These are phyloP conservation scores for Boletus bicolor DNA, from an alignment of 768 basidiomycete species.

Conservation along the genomic window DNA sequence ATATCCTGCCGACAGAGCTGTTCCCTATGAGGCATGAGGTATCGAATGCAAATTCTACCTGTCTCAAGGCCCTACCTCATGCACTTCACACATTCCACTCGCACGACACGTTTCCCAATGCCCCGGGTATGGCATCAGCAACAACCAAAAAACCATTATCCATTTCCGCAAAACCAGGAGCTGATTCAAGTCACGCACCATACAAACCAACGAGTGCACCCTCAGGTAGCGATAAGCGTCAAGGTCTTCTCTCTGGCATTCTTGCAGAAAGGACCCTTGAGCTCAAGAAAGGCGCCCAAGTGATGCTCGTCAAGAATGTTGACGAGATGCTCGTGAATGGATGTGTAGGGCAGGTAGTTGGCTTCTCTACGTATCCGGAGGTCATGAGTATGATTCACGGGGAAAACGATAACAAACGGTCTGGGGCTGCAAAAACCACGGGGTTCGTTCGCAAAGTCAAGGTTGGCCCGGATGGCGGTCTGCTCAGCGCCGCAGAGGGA, in stretches of 20 bases:
- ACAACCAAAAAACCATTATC: conserved; percentile 3
- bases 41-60: conserved; percentile 55
- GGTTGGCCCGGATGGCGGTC: conserved; percentile 29
- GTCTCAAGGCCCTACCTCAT: conserved; percentile 48
- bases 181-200: conserved; percentile 23
- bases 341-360: conserved; percentile 57
- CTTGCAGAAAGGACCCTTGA: conserved; percentile 54
- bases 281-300: conserved; percentile 61
- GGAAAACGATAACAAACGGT: conserved; percentile 27
- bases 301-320: conserved; percentile 71
- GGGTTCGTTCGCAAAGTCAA: conserved; percentile 36
- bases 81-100: conserved; percentile 44
- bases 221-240: conserved; percentile 35
- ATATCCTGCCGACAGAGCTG: conserved; percentile 47
- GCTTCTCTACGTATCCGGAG: conserved; percentile 40
- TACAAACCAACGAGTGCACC: conserved; percentile 24
- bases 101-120: conserved; percentile 42
- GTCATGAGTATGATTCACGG: conserved; percentile 15
- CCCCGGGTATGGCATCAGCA: not conserved
- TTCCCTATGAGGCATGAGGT: conserved; percentile 72
- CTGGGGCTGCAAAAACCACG: conserved; percentile 25
- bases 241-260: conserved; percentile 57
- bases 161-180: not conserved
- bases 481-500: conserved; percentile 7
- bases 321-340: conserved; percentile 65